A percentile compares a stretch with the other conserved stretches of the same genome.
Conservation (phyloP, 2,329 filamentous ascomycete genomes). For the Aureobasidium sp. region DNA sequence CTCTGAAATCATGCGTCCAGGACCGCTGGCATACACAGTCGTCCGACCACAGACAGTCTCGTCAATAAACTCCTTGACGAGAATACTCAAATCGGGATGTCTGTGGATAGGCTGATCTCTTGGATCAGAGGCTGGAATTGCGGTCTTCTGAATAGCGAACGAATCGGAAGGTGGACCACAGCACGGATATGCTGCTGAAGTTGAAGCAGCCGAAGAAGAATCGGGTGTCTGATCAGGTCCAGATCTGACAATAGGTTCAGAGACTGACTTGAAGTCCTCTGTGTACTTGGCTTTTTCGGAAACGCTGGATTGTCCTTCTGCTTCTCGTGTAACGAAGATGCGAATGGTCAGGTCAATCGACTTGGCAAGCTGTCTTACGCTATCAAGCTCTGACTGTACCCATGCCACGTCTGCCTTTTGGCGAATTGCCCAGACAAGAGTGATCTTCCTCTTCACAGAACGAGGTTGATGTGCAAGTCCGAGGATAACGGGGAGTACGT, state of each 20-base stretch:
- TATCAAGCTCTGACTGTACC: constrained; percentile 10
- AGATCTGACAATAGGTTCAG: not conserved
- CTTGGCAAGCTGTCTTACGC: constrained; percentile 7
- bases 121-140: not conserved
- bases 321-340: constrained; percentile 17
- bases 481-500: constrained; percentile 59
- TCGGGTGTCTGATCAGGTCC: not conserved
- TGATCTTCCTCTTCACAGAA: constrained; percentile 5
- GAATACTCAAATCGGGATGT: constrained; percentile 4
- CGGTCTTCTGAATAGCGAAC: not conserved
- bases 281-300: not conserved
- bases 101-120: constrained; percentile 1
- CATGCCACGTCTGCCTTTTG: constrained; percentile 12
- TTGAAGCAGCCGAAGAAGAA: not conserved
- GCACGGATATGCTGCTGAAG: constrained; percentile 1
- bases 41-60: constrained; percentile 10
- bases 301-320: not conserved
- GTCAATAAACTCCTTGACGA: constrained; percentile 6
- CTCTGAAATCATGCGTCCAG: constrained; percentile 15
- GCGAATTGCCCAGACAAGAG: constrained; percentile 14
- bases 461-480: constrained; percentile 27
- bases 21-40: constrained; percentile 14
- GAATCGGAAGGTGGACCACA: not conserved
- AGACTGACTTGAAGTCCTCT: constrained; percentile 3
- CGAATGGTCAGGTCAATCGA: constrained; percentile 7